These are phyloP conservation scores for Colletotrichum tropicale DNA, from an alignment of 2,329 filamentous ascomycete species.

Conservation along the genomic window DNA sequence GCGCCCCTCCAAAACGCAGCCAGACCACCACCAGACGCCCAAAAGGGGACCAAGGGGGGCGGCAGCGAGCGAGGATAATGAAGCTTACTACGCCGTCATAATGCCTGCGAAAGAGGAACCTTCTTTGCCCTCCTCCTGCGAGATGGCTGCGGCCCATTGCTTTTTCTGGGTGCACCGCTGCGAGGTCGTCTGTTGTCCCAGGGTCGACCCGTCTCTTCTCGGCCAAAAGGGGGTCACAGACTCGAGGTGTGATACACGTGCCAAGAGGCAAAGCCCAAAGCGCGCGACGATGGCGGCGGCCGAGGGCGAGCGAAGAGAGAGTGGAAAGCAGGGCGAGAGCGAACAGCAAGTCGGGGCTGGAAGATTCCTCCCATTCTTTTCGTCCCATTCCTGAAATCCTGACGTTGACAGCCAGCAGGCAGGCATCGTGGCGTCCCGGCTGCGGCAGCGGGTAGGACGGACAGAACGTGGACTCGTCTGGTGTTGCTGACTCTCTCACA, in stretches of 20 bases:
- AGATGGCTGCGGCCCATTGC: background rate
- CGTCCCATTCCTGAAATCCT: slow-evolving; percentile 9
- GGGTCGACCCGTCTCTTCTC: background rate
- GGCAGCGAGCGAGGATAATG: background rate
- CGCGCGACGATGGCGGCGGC: background rate
- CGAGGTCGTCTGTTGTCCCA: background rate
- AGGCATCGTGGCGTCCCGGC: background rate
- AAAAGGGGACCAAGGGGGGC: background rate
- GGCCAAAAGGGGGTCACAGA: slow-evolving; percentile 12
- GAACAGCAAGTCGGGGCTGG: background rate
- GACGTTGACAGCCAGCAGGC: slow-evolving; percentile 11
- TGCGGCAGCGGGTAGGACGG: background rate
- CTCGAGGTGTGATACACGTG: slow-evolving; percentile 14
- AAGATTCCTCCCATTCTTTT: background rate
- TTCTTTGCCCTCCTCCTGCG: background rate
- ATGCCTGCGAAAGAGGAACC: background rate
- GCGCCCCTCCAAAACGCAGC: background rate
- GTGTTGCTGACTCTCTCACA: background rate
- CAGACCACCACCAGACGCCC: background rate
- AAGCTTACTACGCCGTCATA: background rate
- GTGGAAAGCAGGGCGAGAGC: background rate
- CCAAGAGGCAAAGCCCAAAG: slow-evolving; percentile 9
- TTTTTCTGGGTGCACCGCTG: background rate
- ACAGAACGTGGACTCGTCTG: slow-evolving; percentile 1
- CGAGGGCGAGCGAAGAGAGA: background rate